Evolutionary conservation across 2,329 filamentous ascomycete genomes (phyloP).

Genomic region (Cytospora mali): DNA sequence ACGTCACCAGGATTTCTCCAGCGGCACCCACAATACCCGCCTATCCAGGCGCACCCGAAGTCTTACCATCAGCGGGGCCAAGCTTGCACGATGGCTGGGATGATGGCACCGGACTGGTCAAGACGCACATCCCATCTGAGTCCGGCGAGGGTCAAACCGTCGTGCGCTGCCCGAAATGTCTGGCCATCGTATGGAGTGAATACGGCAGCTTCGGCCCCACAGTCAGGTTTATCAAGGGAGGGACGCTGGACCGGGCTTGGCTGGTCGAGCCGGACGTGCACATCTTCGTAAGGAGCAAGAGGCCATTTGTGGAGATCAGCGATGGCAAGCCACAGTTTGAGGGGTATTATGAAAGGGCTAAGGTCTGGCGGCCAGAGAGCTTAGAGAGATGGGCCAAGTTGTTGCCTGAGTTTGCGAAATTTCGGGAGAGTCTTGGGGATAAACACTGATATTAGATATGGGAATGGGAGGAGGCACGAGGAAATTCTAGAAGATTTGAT

Average conservation of each 20-base stretch:
- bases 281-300: slow-evolving; percentile 45
- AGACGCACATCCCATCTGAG: slow-evolving; percentile 39
- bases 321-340: slow-evolving; percentile 43
- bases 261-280: slow-evolving; percentile 48
- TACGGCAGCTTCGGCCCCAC: slow-evolving; percentile 40
- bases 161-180: slow-evolving; percentile 47
- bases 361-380: slow-evolving; percentile 39
- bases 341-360: slow-evolving; percentile 39
- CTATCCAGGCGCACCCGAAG: slow-evolving; percentile 13
- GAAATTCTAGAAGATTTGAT: background rate
- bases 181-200: slow-evolving; percentile 44
- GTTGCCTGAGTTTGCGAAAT: slow-evolving; percentile 28
- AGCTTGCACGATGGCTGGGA: background rate
- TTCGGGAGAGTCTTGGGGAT: slow-evolving; percentile 8
- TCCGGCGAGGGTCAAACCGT: slow-evolving; percentile 46
- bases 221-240: slow-evolving; percentile 45
- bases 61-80: slow-evolving; percentile 19
- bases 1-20: slow-evolving; percentile 39
- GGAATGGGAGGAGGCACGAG: background rate
- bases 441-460: background rate
- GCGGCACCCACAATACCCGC: slow-evolving; percentile 31
- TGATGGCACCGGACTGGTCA: background rate
- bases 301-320: slow-evolving; percentile 41
- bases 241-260: slow-evolving; percentile 46
- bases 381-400: slow-evolving; percentile 37